Evolutionary conservation across 2,329 filamentous ascomycete genomes (phyloP).

Genomic region (Paramyrothecium roridum): DNA sequence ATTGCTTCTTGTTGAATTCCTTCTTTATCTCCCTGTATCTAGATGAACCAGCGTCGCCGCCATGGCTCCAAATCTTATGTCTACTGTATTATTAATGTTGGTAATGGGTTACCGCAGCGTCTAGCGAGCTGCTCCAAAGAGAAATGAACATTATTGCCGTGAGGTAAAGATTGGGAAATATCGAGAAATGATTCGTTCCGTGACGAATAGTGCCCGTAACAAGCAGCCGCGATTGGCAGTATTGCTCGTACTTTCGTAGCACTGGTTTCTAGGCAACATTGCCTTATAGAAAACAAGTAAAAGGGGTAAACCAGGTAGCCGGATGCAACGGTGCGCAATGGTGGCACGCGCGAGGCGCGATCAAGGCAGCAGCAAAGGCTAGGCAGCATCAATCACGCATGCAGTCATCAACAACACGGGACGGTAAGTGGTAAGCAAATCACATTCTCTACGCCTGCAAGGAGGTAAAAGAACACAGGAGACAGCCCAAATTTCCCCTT

Average conservation of each 20-base stretch:
- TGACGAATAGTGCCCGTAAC: no score
- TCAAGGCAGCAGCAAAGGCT: neutral
- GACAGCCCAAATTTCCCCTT: neutral
- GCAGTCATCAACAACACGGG: neutral
- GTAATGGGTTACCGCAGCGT: neutral
- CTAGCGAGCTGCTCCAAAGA: neutral
- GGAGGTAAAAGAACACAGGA: neutral
- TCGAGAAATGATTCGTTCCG: no score
- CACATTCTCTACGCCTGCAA: no score
- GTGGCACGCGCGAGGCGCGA: neutral
- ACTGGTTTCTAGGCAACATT: no score
- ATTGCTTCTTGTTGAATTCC: neutral
- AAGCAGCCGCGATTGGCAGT: no score
- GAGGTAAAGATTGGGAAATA: no score
- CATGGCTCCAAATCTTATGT: neutral
- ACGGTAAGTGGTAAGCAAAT: no score
- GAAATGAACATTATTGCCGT: no score
- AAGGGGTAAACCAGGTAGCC: neutral
- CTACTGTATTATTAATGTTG: neutral
- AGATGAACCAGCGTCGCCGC: neutral
- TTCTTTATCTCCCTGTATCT: neutral
- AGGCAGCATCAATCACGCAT: neutral
- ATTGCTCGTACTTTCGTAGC: no score
- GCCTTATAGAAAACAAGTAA: no score
- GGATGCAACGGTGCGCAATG: neutral